phyloP scores from a whole-genome alignment of 805 yeast species.

The Yarrowia phangngaensis region DNA sequence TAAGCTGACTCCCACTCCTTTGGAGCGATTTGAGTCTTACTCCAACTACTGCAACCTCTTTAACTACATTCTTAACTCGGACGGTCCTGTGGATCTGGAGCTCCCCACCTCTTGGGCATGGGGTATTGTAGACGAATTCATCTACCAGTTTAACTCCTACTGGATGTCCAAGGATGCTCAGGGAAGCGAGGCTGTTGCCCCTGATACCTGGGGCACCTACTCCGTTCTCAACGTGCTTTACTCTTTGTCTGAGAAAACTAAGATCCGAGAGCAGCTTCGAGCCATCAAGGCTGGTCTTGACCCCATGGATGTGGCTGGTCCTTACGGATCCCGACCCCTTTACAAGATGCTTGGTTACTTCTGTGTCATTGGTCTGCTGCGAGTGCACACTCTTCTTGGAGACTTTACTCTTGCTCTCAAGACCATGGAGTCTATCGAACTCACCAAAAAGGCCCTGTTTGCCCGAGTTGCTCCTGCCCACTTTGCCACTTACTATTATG shows the following conservation, averaged over 20 bases:
- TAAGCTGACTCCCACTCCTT: slow-evolving; percentile 44
- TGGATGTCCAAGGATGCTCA: slow-evolving; percentile 42
- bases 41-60: slow-evolving; percentile 50
- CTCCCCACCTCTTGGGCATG: slow-evolving; percentile 50
- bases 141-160: slow-evolving; percentile 49
- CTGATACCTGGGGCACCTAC: slow-evolving; percentile 48
- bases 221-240: slow-evolving; percentile 49
- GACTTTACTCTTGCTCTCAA: slow-evolving; percentile 50
- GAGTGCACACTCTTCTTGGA: slow-evolving; percentile 50
- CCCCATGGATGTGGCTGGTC: slow-evolving; percentile 42
- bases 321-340: slow-evolving; percentile 44
- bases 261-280: slow-evolving; percentile 43
- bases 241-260: slow-evolving; percentile 45
- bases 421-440: slow-evolving; percentile 48
- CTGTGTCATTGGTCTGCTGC: slow-evolving; percentile 47
- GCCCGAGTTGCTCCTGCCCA: slow-evolving; percentile 50
- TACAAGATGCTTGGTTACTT: slow-evolving; percentile 50
- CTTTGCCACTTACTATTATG: slow-evolving; percentile 51
- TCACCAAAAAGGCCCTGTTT: slow-evolving; percentile 48
- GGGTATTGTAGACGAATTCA: slow-evolving; percentile 53
- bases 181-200: slow-evolving; percentile 41
- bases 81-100: slow-evolving; percentile 47
- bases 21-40: slow-evolving; percentile 47
- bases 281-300: slow-evolving; percentile 39
- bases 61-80: slow-evolving; percentile 45